A percentile compares a stretch with the other conserved stretches of the same genome.
phyloP scores from a whole-genome alignment of 805 yeast species.

The Nakazawaea wyomingensis region DNA sequence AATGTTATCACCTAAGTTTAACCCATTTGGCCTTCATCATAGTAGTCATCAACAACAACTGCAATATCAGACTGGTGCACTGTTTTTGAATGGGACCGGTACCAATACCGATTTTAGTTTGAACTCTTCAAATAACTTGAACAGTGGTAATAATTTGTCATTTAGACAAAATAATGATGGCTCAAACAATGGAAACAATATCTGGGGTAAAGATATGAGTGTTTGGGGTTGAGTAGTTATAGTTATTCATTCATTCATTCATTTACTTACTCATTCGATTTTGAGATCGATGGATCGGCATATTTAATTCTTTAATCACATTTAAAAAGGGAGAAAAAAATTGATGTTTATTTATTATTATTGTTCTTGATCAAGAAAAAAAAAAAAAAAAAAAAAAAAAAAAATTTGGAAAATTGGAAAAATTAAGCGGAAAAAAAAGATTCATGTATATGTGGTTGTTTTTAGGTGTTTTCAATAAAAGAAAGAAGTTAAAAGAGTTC shows the following conservation, averaged over 20 bases:
- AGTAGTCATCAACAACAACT: background rate
- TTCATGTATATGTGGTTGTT: no score
- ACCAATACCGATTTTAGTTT: constrained; percentile 5
- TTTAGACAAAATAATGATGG: constrained; percentile 3
- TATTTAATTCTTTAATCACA: no score
- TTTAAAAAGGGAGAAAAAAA: no score
- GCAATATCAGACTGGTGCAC: background rate
- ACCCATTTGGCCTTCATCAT: constrained; percentile 8
- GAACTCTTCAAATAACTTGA: constrained; percentile 2
- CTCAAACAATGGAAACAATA: constrained; percentile 12
- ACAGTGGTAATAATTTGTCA: constrained; percentile 1
- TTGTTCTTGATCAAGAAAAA: background rate
- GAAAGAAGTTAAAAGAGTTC: background rate
- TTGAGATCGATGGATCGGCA: no score
- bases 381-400: no score
- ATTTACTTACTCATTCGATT: background rate
- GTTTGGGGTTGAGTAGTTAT: constrained; percentile 28
- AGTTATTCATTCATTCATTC: background rate
- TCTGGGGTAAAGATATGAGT: constrained; percentile 31
- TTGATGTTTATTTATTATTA: no score
- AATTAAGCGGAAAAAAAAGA: no score
- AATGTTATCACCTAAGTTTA: constrained; percentile 11
- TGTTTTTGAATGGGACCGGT: background rate
- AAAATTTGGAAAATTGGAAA: no score
- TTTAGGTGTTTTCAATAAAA: background rate